Percentiles rank a stretch among this genome's conserved stretches.
Evolutionary conservation across 306 rosid species (phyloP).

Genomic region (Quillaja saponaria): DNA sequence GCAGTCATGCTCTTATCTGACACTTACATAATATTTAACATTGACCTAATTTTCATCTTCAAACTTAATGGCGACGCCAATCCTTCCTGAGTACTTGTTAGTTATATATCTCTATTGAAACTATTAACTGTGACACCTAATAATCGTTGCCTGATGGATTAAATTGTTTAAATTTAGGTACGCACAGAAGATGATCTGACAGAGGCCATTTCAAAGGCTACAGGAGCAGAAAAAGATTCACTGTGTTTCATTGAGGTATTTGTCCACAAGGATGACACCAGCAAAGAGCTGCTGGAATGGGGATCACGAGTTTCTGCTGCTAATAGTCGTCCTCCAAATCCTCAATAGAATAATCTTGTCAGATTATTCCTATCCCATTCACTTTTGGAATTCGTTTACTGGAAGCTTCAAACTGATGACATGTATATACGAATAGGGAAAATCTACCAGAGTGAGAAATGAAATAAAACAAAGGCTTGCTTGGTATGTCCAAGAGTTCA

Average conservation of each 20-base stretch:
- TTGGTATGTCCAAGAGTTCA: too few relatives aligned
- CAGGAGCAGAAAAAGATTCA: conserved; percentile 53
- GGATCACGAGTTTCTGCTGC: conserved; percentile 93
- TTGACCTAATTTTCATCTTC: neutral
- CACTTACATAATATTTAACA: neutral
- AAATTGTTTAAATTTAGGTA: conserved; percentile 42
- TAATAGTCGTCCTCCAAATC: conserved; percentile 82
- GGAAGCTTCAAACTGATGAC: conserved; percentile 11
- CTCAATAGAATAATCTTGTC: conserved; percentile 45
- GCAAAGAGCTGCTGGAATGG: too few relatives aligned
- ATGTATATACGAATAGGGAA: neutral
- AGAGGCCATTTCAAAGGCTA: conserved; percentile 64
- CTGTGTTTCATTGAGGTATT: conserved; percentile 74
- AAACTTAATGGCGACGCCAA: neutral
- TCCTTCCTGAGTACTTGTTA: too few relatives aligned
- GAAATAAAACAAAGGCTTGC: neutral
- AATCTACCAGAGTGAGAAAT: conserved; percentile 17
- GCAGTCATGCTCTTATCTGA: neutral
- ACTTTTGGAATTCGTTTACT: neutral
- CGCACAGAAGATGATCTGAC: conserved; percentile 70
- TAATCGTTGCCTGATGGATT: conserved; percentile 3
- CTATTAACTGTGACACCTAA: too few relatives aligned
- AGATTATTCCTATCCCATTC: neutral
- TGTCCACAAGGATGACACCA: conserved; percentile 84
- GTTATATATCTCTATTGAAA: too few relatives aligned